Conservation (phyloP, 371 early-diverging fungal genomes). For the Syncephalis plumigaleata region DNA sequence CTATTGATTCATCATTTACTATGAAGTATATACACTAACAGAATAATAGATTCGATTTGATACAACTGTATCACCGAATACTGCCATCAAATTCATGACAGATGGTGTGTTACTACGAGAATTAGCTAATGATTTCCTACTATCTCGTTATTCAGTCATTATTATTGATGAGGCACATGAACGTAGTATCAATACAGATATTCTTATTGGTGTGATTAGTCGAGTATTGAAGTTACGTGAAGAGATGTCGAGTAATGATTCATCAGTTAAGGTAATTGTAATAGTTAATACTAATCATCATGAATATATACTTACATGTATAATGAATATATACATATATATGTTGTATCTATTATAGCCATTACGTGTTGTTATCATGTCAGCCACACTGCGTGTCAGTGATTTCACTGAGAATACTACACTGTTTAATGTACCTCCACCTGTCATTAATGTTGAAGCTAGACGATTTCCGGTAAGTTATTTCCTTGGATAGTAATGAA, state of each 20-base stretch:
- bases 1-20: neutral
- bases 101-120: slow-evolving; percentile 98
- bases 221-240: slow-evolving; percentile 56
- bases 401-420: slow-evolving; percentile 78
- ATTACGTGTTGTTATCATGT: slow-evolving; percentile 95
- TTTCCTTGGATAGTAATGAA: too few species aligned
- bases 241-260: slow-evolving; percentile 7
- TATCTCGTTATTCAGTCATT: slow-evolving; percentile 85
- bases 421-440: slow-evolving; percentile 55
- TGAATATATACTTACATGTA: too few species aligned
- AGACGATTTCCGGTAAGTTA: slow-evolving; percentile 60
- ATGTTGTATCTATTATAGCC: too few species aligned
- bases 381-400: slow-evolving; percentile 89
- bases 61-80: slow-evolving; percentile 44
- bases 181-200: slow-evolving; percentile 93
- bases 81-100: slow-evolving; percentile 96
- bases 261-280: slow-evolving; percentile 29
- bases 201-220: slow-evolving; percentile 87
- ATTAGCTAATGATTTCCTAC: slow-evolving; percentile 67
- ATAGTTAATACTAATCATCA: slow-evolving; percentile 2
- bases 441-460: slow-evolving; percentile 87
- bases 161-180: slow-evolving; percentile 99
- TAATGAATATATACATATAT: slow-evolving; percentile 3
- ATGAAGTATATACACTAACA: neutral
- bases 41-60: slow-evolving; percentile 97